Evolutionary conservation across 2,329 filamentous ascomycete species (phyloP).

Genomic region (Curvularia hawaiiensis): DNA sequence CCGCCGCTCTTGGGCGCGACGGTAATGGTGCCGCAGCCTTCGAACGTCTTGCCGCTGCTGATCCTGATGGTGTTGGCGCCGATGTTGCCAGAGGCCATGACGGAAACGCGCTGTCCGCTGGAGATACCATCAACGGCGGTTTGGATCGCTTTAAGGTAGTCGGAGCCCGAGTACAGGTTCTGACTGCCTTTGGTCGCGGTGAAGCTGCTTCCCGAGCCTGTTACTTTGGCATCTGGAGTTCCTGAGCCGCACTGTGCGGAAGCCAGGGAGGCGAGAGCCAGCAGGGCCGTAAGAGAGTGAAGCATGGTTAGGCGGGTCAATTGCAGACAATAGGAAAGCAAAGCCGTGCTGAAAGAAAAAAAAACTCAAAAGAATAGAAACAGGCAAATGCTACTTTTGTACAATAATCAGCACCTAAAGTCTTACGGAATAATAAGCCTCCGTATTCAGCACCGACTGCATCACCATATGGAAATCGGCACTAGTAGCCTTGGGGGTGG

Average conservation of each 20-base stretch:
- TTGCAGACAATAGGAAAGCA: neutral
- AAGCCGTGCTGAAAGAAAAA: neutral
- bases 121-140: conserved; percentile 58
- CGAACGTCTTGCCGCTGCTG: conserved; percentile 60
- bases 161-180: conserved; percentile 58
- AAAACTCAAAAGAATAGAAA: neutral
- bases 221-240: conserved; percentile 54
- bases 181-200: conserved; percentile 52
- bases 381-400: neutral
- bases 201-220: conserved; percentile 55
- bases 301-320: conserved; percentile 41
- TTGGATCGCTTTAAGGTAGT: conserved; percentile 62
- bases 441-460: neutral
- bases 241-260: conserved; percentile 57
- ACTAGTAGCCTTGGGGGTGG: neutral
- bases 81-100: conserved; percentile 62
- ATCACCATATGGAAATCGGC: neutral
- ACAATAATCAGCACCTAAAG: neutral
- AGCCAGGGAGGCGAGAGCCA: conserved; percentile 49
- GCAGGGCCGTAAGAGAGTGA: conserved; percentile 47
- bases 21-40: conserved; percentile 64
- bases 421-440: neutral
- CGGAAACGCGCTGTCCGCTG: conserved; percentile 59
- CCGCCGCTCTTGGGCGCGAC: conserved; percentile 50
- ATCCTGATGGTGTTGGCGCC: conserved; percentile 60